Evolutionary conservation across 1,139 yeast species (phyloP), one percentile per base, ranked within the genome.

Genomic region (Yamadazyma triangularis): DNA sequence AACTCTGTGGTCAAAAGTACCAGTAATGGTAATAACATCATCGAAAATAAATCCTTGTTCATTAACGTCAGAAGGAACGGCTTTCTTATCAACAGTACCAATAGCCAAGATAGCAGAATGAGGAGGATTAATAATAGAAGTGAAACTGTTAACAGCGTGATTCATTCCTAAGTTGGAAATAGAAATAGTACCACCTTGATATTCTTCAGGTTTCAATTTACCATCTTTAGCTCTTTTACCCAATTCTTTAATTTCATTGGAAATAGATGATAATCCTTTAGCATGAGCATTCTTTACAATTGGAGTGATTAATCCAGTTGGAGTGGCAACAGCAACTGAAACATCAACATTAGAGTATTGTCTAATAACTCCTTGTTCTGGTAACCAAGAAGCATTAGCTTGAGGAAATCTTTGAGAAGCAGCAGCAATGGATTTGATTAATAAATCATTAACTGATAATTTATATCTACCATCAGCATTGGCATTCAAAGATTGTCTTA

Each of bases 121-220:
- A 36, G 99, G 99, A 40, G 96, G 97, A 77, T 91, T 91, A 59
- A 91, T 82, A 64, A 91, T 91, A 24, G 98, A 91, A 26, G 98
- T 89, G 77, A 91, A 91, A 58, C 81, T 58, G 46, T 80, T 73
- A 31, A 91, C 96, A 35, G 98, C 97, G 39, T 71, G 77, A 78
- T 91, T 91, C 98, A 91, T 91, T 56, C 98, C 99, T 73, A 93
- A 73, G 82, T 91, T 91, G 45, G 97, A 89, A 54, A 91, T 89
- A 63, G 96, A 87, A 60, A 91, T 86, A 48, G 98, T 89, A 57
- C 99, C 99, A 52, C 99, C 99, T 73, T 87, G 96, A 79, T 83
- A 93, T 69, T 91, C 98, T 61, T 87, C 95, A 42, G 98, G 98
- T 46, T 67, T 58, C 58, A 91, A 79, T 72, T 89, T 91, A 64